Conservation (phyloP, 1,284 basidiomycete genomes). For the Sporisorium iseilematis-ciliati region DNA sequence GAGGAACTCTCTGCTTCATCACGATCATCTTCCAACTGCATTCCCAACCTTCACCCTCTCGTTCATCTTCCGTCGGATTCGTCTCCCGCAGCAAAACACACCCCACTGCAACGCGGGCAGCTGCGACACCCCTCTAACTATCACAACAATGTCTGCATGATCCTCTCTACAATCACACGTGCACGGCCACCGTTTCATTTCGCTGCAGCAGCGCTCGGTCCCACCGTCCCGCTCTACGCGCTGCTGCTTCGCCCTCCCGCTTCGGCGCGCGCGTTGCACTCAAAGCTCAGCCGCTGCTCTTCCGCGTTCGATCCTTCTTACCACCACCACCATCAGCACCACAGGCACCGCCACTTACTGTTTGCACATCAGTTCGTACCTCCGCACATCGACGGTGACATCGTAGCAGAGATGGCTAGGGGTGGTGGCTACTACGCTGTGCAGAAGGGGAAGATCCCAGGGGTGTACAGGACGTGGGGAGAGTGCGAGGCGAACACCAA, state of each 20-base stretch:
- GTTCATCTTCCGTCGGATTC: background rate
- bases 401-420: slow-evolving; percentile 13
- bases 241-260: background rate
- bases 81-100: background rate
- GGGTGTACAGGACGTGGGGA: slow-evolving; percentile 66
- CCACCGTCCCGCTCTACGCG: slow-evolving; percentile 1
- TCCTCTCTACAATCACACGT: slow-evolving; percentile 8
- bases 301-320: background rate
- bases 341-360: background rate
- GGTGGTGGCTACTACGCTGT: slow-evolving; percentile 59
- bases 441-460: slow-evolving; percentile 52
- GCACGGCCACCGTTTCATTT: slow-evolving; percentile 23
- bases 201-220: background rate
- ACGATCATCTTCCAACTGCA: too few species aligned
- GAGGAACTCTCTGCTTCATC: too few species aligned
- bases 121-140: too few species aligned
- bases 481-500: slow-evolving; percentile 77
- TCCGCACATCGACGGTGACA: background rate
- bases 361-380: slow-evolving; percentile 8
- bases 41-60: too few species aligned
- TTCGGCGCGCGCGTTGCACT: background rate
- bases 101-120: background rate
- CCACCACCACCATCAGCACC: slow-evolving; percentile 3
- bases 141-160: slow-evolving; percentile 17
- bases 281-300: background rate